Base-by-base conservation (phyloP, 1,284 basidiomycete genomes). In the Puccinia coronata region DNA sequence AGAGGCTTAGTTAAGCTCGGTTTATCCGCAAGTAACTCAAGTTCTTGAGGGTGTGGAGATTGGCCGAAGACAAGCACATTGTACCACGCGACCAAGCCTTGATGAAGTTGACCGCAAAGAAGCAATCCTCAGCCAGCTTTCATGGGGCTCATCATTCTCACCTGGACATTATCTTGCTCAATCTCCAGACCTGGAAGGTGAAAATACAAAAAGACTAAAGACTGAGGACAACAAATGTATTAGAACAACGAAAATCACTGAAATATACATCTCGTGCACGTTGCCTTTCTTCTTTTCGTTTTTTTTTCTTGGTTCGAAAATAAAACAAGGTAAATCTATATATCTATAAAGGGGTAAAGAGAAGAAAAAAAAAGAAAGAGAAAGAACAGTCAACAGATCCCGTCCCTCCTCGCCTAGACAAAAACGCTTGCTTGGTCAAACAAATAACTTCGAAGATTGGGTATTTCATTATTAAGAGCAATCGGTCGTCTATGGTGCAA, bases 401-500 rank as follows among this genome's bases (percentile, higher is more conserved):
- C 34, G 59, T 63, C 59, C 59, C 59, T 63, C 59, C 59, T 39
- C 59, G 59, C 59, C 34, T 34, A 63, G 59, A 63, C 59, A 63
- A 63, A 51, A 63, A 63, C 59, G 34, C 59, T 63, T 63, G 59
- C 59, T 63, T 36, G 18, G 59, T 63, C 31, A 39, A 63, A 63
- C 59, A 63, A 63, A 63, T 63, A 39, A 63, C 34, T 63, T 63
- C 25, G 20, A 63, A 63, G 8, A 63, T 63, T 23, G 59, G 57
- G 59, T 63, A 63, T 63, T 63, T 63, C 59, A 63, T 63, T 63
- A 63, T 36, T 63, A 63, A 39, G 59, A 63, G 59, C 59, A 63
- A 39, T 63, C 59, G 59, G 59, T 34, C 59, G 59, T 63, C 59
- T 63, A 63, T 63, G 59, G 34, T 63, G 59, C 59, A 63, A 63